Percentiles rank a stretch among this genome's conserved stretches.
Conservation (phyloP, 2,329 filamentous ascomycete genomes). For the Tolypocladium album region DNA sequence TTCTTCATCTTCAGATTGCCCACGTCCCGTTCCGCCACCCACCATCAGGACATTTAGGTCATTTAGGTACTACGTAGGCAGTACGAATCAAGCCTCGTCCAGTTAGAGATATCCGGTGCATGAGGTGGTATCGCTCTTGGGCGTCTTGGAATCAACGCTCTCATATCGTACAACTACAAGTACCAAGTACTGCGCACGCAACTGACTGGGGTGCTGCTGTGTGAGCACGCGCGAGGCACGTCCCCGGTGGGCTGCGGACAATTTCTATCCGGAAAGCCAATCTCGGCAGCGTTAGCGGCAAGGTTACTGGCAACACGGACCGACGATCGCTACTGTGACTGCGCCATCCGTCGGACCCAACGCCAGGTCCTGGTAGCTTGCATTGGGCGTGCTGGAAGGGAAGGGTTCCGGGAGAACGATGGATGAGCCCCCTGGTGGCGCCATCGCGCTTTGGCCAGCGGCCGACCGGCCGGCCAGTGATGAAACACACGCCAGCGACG, state of each 20-base stretch:
- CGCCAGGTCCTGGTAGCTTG: not conserved
- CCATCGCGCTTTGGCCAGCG: not conserved
- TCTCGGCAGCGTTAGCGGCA: slow-evolving; percentile 1
- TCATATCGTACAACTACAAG: too few species aligned
- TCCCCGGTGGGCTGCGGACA: not conserved
- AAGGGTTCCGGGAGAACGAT: not conserved
- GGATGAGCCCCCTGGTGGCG: not conserved
- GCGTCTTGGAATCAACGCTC: not conserved
- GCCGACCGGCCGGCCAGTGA: not conserved
- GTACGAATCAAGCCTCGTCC: not conserved
- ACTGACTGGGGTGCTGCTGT: not conserved
- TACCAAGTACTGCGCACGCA: too few species aligned
- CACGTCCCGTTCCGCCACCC: not conserved
- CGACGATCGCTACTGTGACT: slow-evolving; percentile 1
- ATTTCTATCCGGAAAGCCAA: slow-evolving; percentile 2
- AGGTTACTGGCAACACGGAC: slow-evolving; percentile 1
- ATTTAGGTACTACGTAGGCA: too few species aligned
- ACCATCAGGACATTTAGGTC: not conserved
- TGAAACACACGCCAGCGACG: not conserved
- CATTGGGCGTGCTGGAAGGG: not conserved
- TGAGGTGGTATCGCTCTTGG: not conserved
- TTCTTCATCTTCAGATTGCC: not conserved
- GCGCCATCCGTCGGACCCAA: slow-evolving; percentile 7
- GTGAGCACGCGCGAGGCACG: not conserved
- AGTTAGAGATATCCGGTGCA: not conserved